Percentiles rank a stretch among this genome's conserved stretches.
Evolutionary conservation across 1,139 yeast genomes (phyloP).

Genomic region (Hemisphaericaspora xylanilytica): DNA sequence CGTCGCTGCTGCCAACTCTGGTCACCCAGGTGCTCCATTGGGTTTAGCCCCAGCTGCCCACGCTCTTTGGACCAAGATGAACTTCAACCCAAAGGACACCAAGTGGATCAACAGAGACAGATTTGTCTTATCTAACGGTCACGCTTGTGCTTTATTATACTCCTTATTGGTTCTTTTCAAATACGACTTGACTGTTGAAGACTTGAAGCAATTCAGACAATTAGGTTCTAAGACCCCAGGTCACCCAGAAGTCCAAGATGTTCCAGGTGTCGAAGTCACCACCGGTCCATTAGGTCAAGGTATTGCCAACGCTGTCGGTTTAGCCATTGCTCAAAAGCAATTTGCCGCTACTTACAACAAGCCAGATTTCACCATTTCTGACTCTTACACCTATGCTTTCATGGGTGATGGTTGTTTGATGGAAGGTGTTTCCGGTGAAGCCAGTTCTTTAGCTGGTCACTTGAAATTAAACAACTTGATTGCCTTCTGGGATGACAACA

Average conservation of each 20-base stretch:
- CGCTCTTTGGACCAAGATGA: conserved; percentile 78
- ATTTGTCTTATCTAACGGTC: conserved; percentile 95
- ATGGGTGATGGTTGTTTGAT: conserved; percentile 98
- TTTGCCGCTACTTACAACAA: conserved; percentile 92
- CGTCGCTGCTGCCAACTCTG: conserved; percentile 87
- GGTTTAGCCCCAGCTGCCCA: conserved; percentile 81
- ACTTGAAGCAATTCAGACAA: conserved; percentile 89
- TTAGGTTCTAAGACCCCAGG: conserved; percentile 92
- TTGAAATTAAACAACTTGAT: conserved; percentile 90
- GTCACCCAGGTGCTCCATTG: conserved; percentile 99
- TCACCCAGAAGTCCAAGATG: conserved; percentile 80
- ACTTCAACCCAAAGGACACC: conserved; percentile 87
- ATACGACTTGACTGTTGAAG: conserved; percentile 77
- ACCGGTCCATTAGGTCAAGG: conserved; percentile 99
- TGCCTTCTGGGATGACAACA: conserved; percentile 96
- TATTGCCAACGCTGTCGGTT: conserved; percentile 93
- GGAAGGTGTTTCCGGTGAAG: conserved; percentile 98
- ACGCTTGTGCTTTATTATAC: conserved; percentile 91
- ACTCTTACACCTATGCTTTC: conserved; percentile 75
- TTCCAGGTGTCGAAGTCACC: conserved; percentile 94
- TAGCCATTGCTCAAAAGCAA: conserved; percentile 93
- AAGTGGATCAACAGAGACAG: conserved; percentile 94
- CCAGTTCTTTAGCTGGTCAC: conserved; percentile 95
- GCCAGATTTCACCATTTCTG: conserved; percentile 70
- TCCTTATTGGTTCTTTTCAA: conserved; percentile 84